These are phyloP conservation scores for Penicillium sp. DNA, from an alignment of 2,329 filamentous ascomycete species.

Conservation along the genomic window DNA sequence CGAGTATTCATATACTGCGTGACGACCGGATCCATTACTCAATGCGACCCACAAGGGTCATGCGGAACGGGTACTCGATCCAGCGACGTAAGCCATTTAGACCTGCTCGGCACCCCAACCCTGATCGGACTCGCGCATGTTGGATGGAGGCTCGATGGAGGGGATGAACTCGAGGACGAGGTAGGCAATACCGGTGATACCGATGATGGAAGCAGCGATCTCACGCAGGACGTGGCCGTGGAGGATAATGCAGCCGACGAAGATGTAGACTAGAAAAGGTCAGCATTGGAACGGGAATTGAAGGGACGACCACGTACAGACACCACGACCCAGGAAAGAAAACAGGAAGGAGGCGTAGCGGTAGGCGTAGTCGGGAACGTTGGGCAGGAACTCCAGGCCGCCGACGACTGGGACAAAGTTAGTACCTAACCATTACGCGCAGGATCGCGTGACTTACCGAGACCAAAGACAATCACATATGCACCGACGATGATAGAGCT, in stretches of 20 bases:
- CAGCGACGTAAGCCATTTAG: slow-evolving; percentile 39
- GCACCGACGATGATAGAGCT: slow-evolving; percentile 71
- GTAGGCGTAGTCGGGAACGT: slow-evolving; percentile 86
- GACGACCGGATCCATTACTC: neutral
- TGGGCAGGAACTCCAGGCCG: slow-evolving; percentile 71
- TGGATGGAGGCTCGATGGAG: slow-evolving; percentile 72
- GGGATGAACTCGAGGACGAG: slow-evolving; percentile 69
- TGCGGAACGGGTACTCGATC: neutral
- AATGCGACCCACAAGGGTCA: neutral
- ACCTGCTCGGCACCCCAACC: slow-evolving; percentile 76
- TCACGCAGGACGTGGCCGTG: slow-evolving; percentile 62
- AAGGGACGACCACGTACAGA: slow-evolving; percentile 64
- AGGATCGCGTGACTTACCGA: slow-evolving; percentile 54
- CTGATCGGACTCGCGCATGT: slow-evolving; percentile 73
- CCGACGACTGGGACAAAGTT: slow-evolving; percentile 54
- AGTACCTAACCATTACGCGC: slow-evolving; percentile 21
- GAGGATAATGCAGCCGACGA: slow-evolving; percentile 81
- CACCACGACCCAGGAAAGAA: slow-evolving; percentile 90
- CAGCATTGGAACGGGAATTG: neutral
- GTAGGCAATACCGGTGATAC: slow-evolving; percentile 73
- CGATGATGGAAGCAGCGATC: slow-evolving; percentile 73
- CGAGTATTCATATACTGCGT: slow-evolving; percentile 19
- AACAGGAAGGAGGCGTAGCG: slow-evolving; percentile 97
- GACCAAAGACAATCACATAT: slow-evolving; percentile 88
- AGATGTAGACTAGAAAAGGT: slow-evolving; percentile 76